Percentiles rank a stretch among this genome's conserved stretches.
These are phyloP conservation scores for Lablab purpureus DNA, from an alignment of 306 rosid genomes.

Conservation along the genomic window DNA sequence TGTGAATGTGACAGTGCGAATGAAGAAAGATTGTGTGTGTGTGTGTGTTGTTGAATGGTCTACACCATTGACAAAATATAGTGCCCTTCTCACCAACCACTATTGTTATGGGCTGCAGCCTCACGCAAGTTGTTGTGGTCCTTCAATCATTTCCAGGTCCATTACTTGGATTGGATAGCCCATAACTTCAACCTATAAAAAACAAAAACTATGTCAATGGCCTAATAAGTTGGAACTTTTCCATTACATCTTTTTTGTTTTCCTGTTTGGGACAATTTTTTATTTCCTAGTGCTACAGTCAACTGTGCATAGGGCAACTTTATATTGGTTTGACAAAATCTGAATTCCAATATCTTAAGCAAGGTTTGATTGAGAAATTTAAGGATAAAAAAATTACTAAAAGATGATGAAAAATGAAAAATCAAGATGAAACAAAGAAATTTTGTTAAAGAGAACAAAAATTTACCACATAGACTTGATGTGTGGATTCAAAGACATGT, in stretches of 20 bases:
- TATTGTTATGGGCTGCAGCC: slow-evolving; percentile 10
- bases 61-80: slow-evolving; percentile 12
- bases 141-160: slow-evolving; percentile 18
- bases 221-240: slow-evolving; percentile 8
- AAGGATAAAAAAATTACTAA: no score
- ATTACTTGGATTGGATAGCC: neutral
- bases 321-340: neutral
- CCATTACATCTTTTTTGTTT: neutral
- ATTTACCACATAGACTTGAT: no score
- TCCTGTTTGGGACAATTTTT: neutral
- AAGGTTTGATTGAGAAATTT: no score
- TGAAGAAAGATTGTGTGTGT: neutral
- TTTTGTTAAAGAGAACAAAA: no score
- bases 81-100: neutral
- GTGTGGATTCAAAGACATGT: neutral
- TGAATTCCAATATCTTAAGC: neutral
- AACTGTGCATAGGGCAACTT: neutral
- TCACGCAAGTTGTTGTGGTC: neutral
- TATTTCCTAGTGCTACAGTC: neutral
- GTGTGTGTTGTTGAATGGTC: neutral
- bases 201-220: neutral
- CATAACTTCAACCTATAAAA: neutral
- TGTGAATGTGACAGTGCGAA: neutral
- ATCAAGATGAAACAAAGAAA: no score
- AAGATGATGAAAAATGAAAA: no score